Percentiles rank a stretch among this genome's conserved stretches.
Conservation (phyloP, 805 yeast species). For the Teunomyces cretensis region DNA sequence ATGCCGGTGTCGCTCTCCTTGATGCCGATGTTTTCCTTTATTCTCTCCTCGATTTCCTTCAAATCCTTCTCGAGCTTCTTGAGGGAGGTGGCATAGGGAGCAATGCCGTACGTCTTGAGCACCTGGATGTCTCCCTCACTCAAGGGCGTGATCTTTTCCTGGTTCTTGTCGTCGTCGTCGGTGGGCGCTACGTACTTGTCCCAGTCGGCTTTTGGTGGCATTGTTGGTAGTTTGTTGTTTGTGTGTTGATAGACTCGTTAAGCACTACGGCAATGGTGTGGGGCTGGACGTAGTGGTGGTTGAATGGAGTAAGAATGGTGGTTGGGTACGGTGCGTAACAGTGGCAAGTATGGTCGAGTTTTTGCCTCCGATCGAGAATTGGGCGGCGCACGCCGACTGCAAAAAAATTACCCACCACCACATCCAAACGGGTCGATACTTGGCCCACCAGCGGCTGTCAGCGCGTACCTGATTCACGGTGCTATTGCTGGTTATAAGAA, state of each 20-base stretch:
- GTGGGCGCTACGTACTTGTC: constrained; percentile 92
- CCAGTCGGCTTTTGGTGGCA: constrained; percentile 99
- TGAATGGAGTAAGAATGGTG: neutral
- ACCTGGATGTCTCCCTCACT: constrained; percentile 98
- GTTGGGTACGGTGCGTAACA: neutral
- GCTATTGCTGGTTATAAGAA: too few species aligned
- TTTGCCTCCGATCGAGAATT: neutral
- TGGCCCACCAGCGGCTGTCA: too few species aligned
- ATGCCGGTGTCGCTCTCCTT: constrained; percentile 98
- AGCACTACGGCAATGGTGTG: neutral
- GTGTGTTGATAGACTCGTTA: neutral
- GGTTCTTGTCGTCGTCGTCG: constrained; percentile 62
- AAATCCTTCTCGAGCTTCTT: constrained; percentile 86
- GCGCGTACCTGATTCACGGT: too few species aligned
- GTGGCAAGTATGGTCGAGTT: neutral
- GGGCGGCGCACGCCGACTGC: neutral
- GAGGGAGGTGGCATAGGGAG: constrained; percentile 84
- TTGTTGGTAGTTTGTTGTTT: constrained; percentile 23
- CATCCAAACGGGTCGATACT: too few species aligned
- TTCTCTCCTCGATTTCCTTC: constrained; percentile 77
- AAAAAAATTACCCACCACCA: neutral
- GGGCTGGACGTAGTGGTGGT: neutral
- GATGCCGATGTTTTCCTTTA: constrained; percentile 91
- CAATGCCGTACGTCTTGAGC: constrained; percentile 94
- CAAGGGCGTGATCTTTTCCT: constrained; percentile 79